Base-by-base conservation (phyloP, 1,139 yeast genomes). In the Suhomyces wounanorum region DNA sequence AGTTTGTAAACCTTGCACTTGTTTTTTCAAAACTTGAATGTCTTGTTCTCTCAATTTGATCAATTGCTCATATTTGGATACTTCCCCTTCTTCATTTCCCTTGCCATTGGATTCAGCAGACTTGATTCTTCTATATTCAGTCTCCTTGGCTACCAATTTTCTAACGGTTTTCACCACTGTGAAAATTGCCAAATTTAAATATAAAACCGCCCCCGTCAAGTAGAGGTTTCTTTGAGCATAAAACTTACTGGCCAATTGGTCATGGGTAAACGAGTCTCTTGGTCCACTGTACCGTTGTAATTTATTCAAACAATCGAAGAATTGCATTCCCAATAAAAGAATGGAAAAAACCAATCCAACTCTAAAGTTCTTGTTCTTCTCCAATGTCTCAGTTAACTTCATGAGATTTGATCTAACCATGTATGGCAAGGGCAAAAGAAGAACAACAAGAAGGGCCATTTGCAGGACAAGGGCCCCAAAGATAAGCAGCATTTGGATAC, bases 141-240 rank as follows among this genome's bases (percentile, higher is more conserved):
- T 72, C 63, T 84, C 84, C 64, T 85, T 85, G 57, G 73, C 72
- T 41, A 84, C 84, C 66, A 84, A 69, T 61, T 84, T 82, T 57
- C 75, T 77, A 44, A 85, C 74, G 49, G 85, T 75, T 36, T 79
- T 72, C 54, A 80, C 72, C 42, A 84, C 83, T 8, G 87, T 84
- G 48, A 75, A 76, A 51, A 85, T 82, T 4, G 88, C 84, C 47
- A 83, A 57, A 53, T 74, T 77, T 56, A 84, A 77, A 65, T 84
- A 85, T 55, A 85, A 65, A 3, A 85, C 84, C 8, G 89, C 89
- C 3, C 91, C 92, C 16, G 86, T 79, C 53, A 87, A 77, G 65
- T 87, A 86, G 56, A 85, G 72, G 60, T 87, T 87, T 61, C 94
- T 76, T 64, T 87, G 91, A 43, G 86, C 78, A 59, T 84, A 85